These are phyloP conservation scores for Pelagophyceae sp. DNA, from an alignment of 352 stramenopile species.

Conservation along the genomic window DNA sequence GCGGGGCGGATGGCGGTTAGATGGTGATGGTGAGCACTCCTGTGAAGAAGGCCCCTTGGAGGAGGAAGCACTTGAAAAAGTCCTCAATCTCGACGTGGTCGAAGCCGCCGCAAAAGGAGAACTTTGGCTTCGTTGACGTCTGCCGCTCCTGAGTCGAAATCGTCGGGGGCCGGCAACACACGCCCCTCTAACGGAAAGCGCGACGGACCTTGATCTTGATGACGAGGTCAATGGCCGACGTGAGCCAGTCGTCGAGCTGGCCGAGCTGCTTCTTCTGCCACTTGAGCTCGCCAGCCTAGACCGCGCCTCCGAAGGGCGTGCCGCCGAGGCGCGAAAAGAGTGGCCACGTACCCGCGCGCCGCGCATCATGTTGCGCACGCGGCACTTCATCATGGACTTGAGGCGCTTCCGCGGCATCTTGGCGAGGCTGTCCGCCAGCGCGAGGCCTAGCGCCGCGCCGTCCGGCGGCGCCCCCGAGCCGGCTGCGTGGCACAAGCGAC, in stretches of 20 bases:
- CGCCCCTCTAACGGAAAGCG: too few relatives aligned
- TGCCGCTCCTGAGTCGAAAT: background rate
- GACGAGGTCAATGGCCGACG: background rate
- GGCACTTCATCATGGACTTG: background rate
- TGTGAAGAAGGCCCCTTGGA: conserved; percentile 10
- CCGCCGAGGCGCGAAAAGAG: too few relatives aligned
- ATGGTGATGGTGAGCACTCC: background rate
- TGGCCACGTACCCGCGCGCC: background rate
- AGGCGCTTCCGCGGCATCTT: conserved; percentile 14
- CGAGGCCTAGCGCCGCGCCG: background rate
- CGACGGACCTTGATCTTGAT: background rate
- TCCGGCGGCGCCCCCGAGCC: too few relatives aligned
- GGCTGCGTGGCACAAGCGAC: too few relatives aligned
- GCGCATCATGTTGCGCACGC: background rate
- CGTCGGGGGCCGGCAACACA: too few relatives aligned
- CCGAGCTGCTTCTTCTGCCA: conserved; percentile 10
- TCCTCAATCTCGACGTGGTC: conserved; percentile 5
- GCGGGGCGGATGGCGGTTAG: too few relatives aligned
- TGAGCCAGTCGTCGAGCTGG: conserved; percentile 3
- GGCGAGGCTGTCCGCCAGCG: background rate
- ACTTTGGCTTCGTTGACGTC: background rate
- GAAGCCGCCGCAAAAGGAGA: conserved; percentile 15
- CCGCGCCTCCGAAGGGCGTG: too few relatives aligned
- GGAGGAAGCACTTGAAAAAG: conserved; percentile 20
- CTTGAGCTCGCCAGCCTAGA: conserved; percentile 9